Conservation (phyloP, 306 rosid species). For the Abrus precatorius region DNA sequence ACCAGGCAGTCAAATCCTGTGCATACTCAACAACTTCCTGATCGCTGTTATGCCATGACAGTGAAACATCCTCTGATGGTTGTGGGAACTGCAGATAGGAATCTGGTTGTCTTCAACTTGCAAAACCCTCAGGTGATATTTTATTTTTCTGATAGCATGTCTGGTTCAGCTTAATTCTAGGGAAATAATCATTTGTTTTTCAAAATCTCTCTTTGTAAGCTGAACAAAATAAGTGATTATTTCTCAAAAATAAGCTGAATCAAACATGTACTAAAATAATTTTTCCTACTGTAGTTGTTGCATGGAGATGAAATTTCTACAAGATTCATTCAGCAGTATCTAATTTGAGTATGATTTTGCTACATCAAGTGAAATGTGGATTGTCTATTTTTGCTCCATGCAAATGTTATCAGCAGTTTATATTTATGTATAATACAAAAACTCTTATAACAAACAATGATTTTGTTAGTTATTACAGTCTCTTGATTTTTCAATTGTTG, state of each 20-base stretch:
- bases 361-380: not conserved
- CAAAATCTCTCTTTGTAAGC: too few species aligned
- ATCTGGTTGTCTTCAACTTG: slow-evolving; percentile 81
- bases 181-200: too few species aligned
- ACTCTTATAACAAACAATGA: not conserved
- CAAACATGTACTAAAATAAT: not conserved
- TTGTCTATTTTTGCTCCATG: not conserved
- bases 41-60: slow-evolving; percentile 72
- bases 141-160: too few species aligned
- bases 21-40: slow-evolving; percentile 87
- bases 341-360: not conserved
- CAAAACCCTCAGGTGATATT: slow-evolving; percentile 78
- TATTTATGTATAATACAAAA: not conserved
- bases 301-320: not conserved
- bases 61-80: slow-evolving; percentile 88
- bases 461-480: not conserved
- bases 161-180: too few species aligned
- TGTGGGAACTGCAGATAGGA: slow-evolving; percentile 89
- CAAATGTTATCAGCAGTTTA: slow-evolving; percentile 12
- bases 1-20: slow-evolving; percentile 90
- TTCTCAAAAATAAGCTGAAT: too few species aligned
- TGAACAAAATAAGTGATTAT: too few species aligned
- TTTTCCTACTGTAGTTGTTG: slow-evolving; percentile 3
- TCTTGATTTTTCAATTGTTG: too few species aligned
- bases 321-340: slow-evolving; percentile 1